Base-by-base conservation (phyloP, 768 basidiomycete genomes). In the Termitomyces sp. region DNA sequence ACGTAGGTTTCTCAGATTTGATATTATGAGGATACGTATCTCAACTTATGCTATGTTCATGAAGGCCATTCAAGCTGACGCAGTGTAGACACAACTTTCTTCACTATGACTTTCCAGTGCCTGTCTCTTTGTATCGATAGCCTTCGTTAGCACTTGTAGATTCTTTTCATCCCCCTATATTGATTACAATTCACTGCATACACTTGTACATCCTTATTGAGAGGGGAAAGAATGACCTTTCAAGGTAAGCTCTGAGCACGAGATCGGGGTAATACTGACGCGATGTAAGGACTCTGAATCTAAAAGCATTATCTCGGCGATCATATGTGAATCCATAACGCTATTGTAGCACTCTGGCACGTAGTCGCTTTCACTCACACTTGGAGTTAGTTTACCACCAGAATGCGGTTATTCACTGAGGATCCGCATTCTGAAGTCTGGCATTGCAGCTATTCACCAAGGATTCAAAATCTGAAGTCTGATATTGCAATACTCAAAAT, bases 1-100 rank as follows among this genome's bases (percentile, higher is more conserved):
- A 70, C 64, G 73, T 78, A 64, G 55, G 67, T 50, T 50, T 33
- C 23, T 12, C 42, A 51, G 21, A 14, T 21, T 55, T 54, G 19
- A 56, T 17, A 35, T 15, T 31, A 14, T 56, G 33, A 45, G 38
- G 17, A 19, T 37, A 33, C 35, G 5, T 40, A 19, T 43, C 10
- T 38, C 7, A 37, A n/a, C 30, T 37, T 53, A 47, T 40, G 10
- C 5, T 14, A 26, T 19, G 33, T 19, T 33, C 14, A 15, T 41
- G 53, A 55, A 61, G 61, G 43, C 54, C 17, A 52, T 61, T n/a
- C 37, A 38, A 38, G 37, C 37, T 38, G 28, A 37, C 41, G 43
- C 45, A 12, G 44, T 15, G 28, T 53, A 35, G 30, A 43, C 37
- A 12, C 5, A 5, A 9, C 17, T 17, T 7, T 33, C 1, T 23